Evolutionary conservation across 345 rosid species (phyloP), one percentile per base, ranked within the genome.

Genomic region (Trapa incisa): DNA sequence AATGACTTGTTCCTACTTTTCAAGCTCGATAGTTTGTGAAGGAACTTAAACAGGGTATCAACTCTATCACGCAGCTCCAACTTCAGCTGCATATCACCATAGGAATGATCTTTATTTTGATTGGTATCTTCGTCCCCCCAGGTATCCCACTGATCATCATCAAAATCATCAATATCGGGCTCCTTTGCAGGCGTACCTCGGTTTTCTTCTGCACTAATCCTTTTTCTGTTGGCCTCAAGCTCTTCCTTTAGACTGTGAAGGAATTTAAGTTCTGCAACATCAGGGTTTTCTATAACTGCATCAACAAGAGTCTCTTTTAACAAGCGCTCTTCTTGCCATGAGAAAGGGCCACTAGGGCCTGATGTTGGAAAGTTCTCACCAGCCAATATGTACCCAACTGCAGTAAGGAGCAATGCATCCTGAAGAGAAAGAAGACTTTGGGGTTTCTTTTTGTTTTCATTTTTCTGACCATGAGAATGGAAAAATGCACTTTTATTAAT

Each of bases 291-390:
- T 0, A 90, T 75, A 70, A 88, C 80, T 15, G 87, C 85, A 74
- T 93, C 96, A 0, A 86, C 81, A 64, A 90, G 83, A 52, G 97
- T 89, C 78, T 93, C 98, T 76, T 88, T 93, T 36, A 93, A 80
- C 71, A 87, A 81, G 77, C 81, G 98, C 76, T 93, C 98, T 76
- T 93, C 98, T 80, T 93, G 94, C 98, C 97, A 93, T 71, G 98
- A 87, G 74, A 93, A 93, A 62, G 98, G 98, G 56, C 97, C 87
- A 35, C 80, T 81, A n/a, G 86, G 82, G 17, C 94, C 98, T 62
- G 98, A 82, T 53, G 96, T 88, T 10, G 98, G 98, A 74, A 93
- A 93, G 79, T 88, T 87, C 80, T 90, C 96, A 48, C 98, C 97
- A 47, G 96, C 98, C 69, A 93, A 80, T 67, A 93, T 83, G 78